A percentile compares a stretch with the other conserved stretches of the same genome.
phyloP scores from a whole-genome alignment of 169 alveolate species.

The Plasmodium inui region DNA sequence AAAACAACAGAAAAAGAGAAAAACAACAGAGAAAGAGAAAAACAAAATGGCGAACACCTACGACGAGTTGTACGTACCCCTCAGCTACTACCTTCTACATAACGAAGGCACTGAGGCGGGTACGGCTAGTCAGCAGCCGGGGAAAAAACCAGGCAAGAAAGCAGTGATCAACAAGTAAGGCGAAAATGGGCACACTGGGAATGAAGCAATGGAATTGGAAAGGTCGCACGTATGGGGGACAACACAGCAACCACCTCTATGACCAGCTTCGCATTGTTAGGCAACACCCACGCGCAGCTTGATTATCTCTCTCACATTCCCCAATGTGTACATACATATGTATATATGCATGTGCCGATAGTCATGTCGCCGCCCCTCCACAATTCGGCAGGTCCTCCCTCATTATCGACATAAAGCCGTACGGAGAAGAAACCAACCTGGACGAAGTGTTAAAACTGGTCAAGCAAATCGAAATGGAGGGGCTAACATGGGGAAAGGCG shows the following conservation, averaged over 20 bases:
- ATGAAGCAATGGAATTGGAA: neutral
- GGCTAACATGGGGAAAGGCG: slow-evolving; percentile 90
- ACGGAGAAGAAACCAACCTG: slow-evolving; percentile 84
- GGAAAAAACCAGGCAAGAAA: slow-evolving; percentile 72
- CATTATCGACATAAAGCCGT: slow-evolving; percentile 89
- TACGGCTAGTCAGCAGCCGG: slow-evolving; percentile 23
- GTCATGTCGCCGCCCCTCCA: neutral
- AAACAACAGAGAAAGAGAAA: neutral
- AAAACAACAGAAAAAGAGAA: neutral
- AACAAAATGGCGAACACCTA: slow-evolving; percentile 66
- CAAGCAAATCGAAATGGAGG: slow-evolving; percentile 85
- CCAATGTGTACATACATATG: neutral
- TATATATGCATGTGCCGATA: neutral
- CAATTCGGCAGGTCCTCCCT: slow-evolving; percentile 83
- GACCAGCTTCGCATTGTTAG: neutral
- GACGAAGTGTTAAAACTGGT: slow-evolving; percentile 86
- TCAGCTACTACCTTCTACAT: slow-evolving; percentile 64
- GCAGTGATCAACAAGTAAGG: slow-evolving; percentile 73
- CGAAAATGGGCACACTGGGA: slow-evolving; percentile 19
- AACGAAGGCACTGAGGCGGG: slow-evolving; percentile 65
- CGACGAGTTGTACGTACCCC: slow-evolving; percentile 66
- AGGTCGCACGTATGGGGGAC: neutral
- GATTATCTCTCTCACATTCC: neutral
- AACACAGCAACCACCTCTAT: neutral
- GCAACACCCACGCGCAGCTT: neutral